Evolutionary conservation across 225 moss, liverwort and hornwort genomes (phyloP).

Genomic region (Physcomitrellopsis africana): DNA sequence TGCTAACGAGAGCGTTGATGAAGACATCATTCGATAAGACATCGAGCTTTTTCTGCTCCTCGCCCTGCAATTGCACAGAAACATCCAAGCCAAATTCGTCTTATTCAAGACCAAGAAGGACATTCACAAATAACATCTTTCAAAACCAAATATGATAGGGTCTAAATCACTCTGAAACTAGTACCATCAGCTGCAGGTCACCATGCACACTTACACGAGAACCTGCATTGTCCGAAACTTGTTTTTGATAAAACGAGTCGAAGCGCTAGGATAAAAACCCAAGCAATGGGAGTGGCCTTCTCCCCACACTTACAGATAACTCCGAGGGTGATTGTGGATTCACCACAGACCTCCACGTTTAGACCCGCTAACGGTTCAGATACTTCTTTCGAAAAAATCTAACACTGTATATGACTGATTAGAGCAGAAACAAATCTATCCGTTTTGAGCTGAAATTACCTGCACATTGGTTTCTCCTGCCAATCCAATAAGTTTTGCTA

Average conservation of each 20-base stretch:
- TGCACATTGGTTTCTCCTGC: conserved; percentile 97
- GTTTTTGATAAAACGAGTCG: not conserved
- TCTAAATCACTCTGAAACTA: not conserved
- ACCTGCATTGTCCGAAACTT: not conserved
- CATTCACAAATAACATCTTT: not conserved
- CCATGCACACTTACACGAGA: not conserved
- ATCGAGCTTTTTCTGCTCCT: conserved; percentile 98
- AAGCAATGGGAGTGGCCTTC: not conserved
- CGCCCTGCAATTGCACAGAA: conserved; percentile 62
- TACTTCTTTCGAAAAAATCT: not conserved
- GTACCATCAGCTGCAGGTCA: not conserved
- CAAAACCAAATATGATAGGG: conserved; percentile 6
- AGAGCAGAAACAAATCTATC: conserved; percentile 2
- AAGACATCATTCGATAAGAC: conserved; percentile 96
- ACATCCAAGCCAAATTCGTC: conserved; percentile 10
- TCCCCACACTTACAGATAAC: conserved; percentile 15
- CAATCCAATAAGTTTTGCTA: conserved; percentile 91
- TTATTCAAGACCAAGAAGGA: not conserved
- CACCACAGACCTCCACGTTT: not conserved
- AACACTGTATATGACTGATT: not conserved
- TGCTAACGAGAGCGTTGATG: conserved; percentile 91
- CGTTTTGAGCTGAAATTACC: conserved; percentile 43
- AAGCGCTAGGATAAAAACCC: conserved; percentile 11
- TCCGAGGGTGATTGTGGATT: not conserved
- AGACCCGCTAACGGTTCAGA: conserved; percentile 18